Evolutionary conservation across 192 early-diverging fungal genomes (phyloP), one percentile per base, ranked within the genome.

Genomic region (Umbelopsis ramanniana): DNA sequence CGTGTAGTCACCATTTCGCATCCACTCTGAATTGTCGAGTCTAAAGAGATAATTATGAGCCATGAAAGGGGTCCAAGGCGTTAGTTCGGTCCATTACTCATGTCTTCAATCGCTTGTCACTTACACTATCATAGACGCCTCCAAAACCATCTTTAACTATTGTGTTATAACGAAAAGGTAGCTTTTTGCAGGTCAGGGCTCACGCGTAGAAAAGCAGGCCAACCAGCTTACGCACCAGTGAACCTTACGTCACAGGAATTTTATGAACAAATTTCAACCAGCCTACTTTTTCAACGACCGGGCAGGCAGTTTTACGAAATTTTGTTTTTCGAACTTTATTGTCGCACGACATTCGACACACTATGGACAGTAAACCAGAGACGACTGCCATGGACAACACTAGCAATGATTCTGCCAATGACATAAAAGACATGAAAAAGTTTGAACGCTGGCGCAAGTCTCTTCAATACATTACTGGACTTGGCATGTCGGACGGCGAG

Each of bases 11-110:
- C 96, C 97, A 76, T 98, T 98, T 76, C 97, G 90, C 91, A 96
- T 94, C 95, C 95, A 99, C 81, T 99, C 97, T 4, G 96, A 98
- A 84, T 99, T 99, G 81, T 99, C 97, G 71, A 94, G 83, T 46
- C 89, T 91, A 67, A 23, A 43, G 29, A 43, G 40, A 43, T 12
- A 43, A 12, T 11, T 0, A 43, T 12, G 40, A 43, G 40, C 40
- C 40, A 12, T 7, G 6, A 43, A 43, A 43, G 22, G 33, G 21
- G 75, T 4, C 19, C 24, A 57, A 50, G 68, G 40, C 48, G 37
- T 14, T 19, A n/a, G 24, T 29, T 46, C 11, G 11, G 54, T 68
- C 24, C 14, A 8, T 46, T 24, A 22, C 24, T 33, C 40, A 45
- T 40, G 2, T 1, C 4, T 8, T 7, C 11, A 71, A 33, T 63